Evolutionary conservation across 176 grass and related monocot genomes (phyloP).

Genomic region (Puya raimondii): DNA sequence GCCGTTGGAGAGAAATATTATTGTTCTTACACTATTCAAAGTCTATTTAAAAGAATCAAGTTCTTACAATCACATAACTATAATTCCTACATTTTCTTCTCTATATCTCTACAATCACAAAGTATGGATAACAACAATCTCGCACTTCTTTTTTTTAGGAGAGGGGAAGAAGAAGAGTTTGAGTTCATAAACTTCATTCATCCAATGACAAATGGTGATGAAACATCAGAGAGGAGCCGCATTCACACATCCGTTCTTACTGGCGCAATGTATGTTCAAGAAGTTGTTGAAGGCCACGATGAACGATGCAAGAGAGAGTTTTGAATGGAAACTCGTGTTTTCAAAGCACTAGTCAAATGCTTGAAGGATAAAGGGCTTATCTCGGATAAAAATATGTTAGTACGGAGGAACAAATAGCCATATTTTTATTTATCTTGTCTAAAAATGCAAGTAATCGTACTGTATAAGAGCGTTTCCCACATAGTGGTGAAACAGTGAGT

Average conservation of each 20-base stretch:
- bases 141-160: no score
- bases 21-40: no score
- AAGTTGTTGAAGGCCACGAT: not conserved
- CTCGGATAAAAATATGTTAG: not conserved
- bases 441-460: not conserved
- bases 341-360: not conserved
- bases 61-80: no score
- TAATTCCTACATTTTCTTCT: no score
- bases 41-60: no score
- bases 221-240: not conserved
- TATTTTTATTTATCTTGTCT: not conserved
- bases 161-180: not conserved
- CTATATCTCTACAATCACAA: no score
- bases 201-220: not conserved
- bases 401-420: not conserved
- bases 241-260: not conserved
- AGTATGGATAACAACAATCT: no score
- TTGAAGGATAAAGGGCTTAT: not conserved
- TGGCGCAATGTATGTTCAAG: not conserved
- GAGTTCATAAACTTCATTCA: not conserved
- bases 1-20: no score
- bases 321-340: not conserved
- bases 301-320: not conserved
- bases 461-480: constrained; percentile 10
- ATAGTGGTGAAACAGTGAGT: constrained; percentile 17